Base-by-base conservation (phyloP, 2,329 filamentous ascomycete species). In the Pochonia chlamydosporia region DNA sequence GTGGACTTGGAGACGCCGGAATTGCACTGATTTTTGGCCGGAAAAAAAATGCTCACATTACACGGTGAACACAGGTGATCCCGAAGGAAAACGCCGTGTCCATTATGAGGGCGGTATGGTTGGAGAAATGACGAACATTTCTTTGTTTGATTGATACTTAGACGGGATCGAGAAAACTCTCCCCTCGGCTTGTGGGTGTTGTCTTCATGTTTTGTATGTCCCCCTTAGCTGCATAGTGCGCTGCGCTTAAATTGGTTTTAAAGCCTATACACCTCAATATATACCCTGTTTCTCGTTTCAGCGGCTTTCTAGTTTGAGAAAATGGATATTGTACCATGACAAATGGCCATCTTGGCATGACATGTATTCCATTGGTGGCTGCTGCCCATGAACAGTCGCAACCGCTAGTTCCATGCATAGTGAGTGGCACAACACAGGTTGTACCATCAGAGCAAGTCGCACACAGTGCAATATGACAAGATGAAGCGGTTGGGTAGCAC, bases 1-100 rank as follows among this genome's bases (percentile, higher is more conserved):
- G 70, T 82, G 37, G 79, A 82, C 54, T 67, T 82, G 8, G 79
- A 82, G 11, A 69, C 70, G 11, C 74, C 75, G 26, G 66, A 63
- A 10, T 35, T 48, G 44, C 61, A 61, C 48, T 66, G 44, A 64
- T 48, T 18, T 48, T 18, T 14, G n/a, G n/a, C n/a, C 33, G 7
- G 24, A 33, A 8, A 3, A 36, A 18, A 30, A 7, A 8, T 28
- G 10, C 25, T 39, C 5, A 7, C 18, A 7, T 8, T 39, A 7
- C 23, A 9, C 6, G 31, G n/a, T 16, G 31, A 16, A 18, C n/a
- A 7, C n/a, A 6, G 16, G 31, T 5, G n/a, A n/a, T n/a, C n/a
- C n/a, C n/a, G 31, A 16, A 16, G 31, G 14, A 8, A n/a, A 35
- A 18, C 8, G 7, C 5, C n/a, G 6, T 18, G 31, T 14, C 6